phyloP scores from a whole-genome alignment of 495 filamentous ascomycete genomes.

The Daldinia bambusicola region DNA sequence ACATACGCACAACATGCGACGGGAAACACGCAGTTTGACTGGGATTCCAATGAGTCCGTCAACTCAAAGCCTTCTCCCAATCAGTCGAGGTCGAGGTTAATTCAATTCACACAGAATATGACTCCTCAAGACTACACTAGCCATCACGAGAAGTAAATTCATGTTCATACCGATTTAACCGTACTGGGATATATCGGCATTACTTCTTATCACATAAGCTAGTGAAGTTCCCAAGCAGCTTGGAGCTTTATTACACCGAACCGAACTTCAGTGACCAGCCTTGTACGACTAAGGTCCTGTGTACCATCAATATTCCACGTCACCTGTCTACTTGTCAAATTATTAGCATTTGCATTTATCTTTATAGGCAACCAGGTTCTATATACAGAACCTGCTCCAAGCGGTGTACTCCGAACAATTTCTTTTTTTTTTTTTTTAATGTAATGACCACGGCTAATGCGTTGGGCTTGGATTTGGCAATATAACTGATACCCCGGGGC shows the following conservation, averaged over 20 bases:
- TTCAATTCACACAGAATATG: slow-evolving; percentile 62
- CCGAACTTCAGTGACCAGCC: slow-evolving; percentile 13
- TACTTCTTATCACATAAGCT: not conserved
- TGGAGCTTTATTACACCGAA: slow-evolving; percentile 2
- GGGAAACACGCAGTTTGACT: slow-evolving; percentile 55
- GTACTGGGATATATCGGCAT: not conserved
- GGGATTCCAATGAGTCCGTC: slow-evolving; percentile 54
- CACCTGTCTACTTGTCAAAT: slow-evolving; percentile 28
- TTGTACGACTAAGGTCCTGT: slow-evolving; percentile 21
- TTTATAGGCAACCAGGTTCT: slow-evolving; percentile 7
- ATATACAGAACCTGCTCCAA: not conserved
- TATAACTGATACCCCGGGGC: slow-evolving; percentile 54
- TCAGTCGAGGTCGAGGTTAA: slow-evolving; percentile 54
- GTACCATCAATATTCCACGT: slow-evolving; percentile 41
- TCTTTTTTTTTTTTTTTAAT: slow-evolving; percentile 44
- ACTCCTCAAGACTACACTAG: slow-evolving; percentile 58
- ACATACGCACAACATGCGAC: slow-evolving; percentile 44
- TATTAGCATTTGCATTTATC: slow-evolving; percentile 36
- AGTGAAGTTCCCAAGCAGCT: slow-evolving; percentile 2
- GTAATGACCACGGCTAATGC: slow-evolving; percentile 46
- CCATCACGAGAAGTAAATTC: slow-evolving; percentile 27
- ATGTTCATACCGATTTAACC: not conserved
- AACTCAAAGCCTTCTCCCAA: slow-evolving; percentile 56
- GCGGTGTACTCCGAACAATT: slow-evolving; percentile 23
- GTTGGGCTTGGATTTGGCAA: slow-evolving; percentile 43